Base-by-base conservation (phyloP, 2,329 filamentous ascomycete genomes). In the Daldinia sp. region DNA sequence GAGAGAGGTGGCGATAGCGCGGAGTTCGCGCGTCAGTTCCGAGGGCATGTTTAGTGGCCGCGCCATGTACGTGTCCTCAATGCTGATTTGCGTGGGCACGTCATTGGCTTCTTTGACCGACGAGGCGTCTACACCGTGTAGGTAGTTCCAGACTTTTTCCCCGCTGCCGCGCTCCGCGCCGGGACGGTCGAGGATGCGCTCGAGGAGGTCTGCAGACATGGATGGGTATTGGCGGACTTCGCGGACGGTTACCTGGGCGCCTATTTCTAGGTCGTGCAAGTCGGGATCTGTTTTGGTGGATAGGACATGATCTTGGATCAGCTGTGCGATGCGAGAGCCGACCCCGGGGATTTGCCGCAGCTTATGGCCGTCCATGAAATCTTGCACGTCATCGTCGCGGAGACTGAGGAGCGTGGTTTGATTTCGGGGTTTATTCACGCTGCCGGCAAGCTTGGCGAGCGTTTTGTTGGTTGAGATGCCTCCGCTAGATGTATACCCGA, bases 391-490 rank as follows among this genome's bases (percentile, higher is more conserved):
- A 11, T 77, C 70, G 2, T 81, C 79, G 55, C 86, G 85, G 1
- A 90, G 86, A 4, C 90, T 88, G 41, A 96, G 77, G 6, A 98
- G 80, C 0, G 91, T 93, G 0, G 94, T 98, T 76, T 98, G 95
- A 63, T 87, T 90, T 61, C 89, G 89, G 0, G 94, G 94, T 78
- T 98, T 98, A 75, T 97, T 87, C 61, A 90, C 81, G 74, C 87
- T 91, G 10, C 94, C 94, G 8, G 88, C 91, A 11, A 98, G 83
- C 76, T 98, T 98, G 61, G 91, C 88, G 9, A 97, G 81, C 4
- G 94, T 77, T 76, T 98, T 98, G 72, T 90, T 94, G 0, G 92
- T 96, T 2, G 93, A 90, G 19, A 98, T 87, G 3, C 94, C 94
- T 39, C 92, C 93, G 0, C 94, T 94, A 25, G 90, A 90, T 0